phyloP scores from a whole-genome alignment of 2,329 filamentous ascomycete genomes.

The Thielaviopsis populi region DNA sequence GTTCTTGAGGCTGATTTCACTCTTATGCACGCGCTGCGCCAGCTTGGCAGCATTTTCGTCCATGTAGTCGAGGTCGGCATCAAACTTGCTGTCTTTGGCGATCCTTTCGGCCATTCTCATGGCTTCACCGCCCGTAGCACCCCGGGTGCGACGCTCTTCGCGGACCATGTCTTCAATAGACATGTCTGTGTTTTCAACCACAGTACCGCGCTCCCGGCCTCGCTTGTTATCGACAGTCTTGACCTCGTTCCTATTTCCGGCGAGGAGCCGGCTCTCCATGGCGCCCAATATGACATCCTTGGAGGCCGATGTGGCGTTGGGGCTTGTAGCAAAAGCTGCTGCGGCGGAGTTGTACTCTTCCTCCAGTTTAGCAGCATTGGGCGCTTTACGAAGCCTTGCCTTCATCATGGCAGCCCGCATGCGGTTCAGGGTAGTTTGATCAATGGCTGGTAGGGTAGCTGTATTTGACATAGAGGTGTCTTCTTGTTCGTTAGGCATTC shows the following conservation, averaged over 20 bases:
- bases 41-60: conserved; percentile 91
- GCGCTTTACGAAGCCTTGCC: conserved; percentile 66
- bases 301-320: conserved; percentile 43
- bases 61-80: conserved; percentile 89
- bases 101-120: conserved; percentile 79
- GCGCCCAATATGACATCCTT: conserved; percentile 56
- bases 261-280: conserved; percentile 81
- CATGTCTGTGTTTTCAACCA: conserved; percentile 92
- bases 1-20: conserved; percentile 75
- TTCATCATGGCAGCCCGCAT: conserved; percentile 93
- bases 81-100: conserved; percentile 80
- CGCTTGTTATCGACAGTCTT: conserved; percentile 64
- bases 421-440: conserved; percentile 71
- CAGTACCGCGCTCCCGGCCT: conserved; percentile 66
- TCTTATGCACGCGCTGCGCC: conserved; percentile 74
- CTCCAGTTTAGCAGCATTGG: conserved; percentile 63
- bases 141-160: conserved; percentile 75
- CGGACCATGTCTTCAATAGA: conserved; percentile 91
- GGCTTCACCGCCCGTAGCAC: conserved; percentile 64
- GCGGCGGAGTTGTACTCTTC: conserved; percentile 68
- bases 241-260: conserved; percentile 57
- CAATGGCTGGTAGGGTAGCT: conserved; percentile 34
- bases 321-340: conserved; percentile 34
- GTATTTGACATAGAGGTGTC: conserved; percentile 17
- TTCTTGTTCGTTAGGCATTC: conserved; percentile 2